Evolutionary conservation across 2,329 filamentous ascomycete species (phyloP).

Genomic region (Tolypocladium amazonense): DNA sequence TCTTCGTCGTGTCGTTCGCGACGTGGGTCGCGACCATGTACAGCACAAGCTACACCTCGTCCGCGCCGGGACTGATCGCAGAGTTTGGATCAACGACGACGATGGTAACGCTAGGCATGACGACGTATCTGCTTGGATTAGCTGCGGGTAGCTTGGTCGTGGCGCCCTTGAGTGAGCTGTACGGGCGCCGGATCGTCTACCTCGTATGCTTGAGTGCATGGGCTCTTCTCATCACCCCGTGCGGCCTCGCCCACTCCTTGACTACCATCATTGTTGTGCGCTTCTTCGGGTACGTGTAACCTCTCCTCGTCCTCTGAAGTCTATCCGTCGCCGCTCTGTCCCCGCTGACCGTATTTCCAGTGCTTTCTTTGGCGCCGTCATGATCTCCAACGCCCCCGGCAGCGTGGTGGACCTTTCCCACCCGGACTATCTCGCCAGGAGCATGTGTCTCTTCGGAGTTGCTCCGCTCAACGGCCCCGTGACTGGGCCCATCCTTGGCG

Average conservation of each 20-base stretch:
- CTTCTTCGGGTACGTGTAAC: constrained; percentile 53
- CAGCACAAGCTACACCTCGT: constrained; percentile 69
- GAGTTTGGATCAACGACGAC: constrained; percentile 53
- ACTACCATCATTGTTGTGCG: constrained; percentile 58
- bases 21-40: constrained; percentile 53
- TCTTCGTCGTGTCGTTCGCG: constrained; percentile 33
- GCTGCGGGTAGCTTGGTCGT: constrained; percentile 61
- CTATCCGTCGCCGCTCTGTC: background rate
- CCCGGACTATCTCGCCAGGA: constrained; percentile 72
- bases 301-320: background rate
- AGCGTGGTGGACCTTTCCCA: constrained; percentile 75
- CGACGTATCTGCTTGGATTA: constrained; percentile 67
- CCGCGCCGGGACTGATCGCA: constrained; percentile 54
- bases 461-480: constrained; percentile 71
- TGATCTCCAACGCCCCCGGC: constrained; percentile 76
- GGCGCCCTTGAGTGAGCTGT: constrained; percentile 64
- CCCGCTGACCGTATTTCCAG: constrained; percentile 3
- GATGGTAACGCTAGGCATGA: constrained; percentile 64
- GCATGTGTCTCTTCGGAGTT: constrained; percentile 57
- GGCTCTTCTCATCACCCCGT: constrained; percentile 59
- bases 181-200: constrained; percentile 59
- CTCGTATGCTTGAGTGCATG: constrained; percentile 54
- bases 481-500: constrained; percentile 47
- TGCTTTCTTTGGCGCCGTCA: constrained; percentile 53
- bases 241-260: constrained; percentile 58